Evolutionary conservation across 306 rosid genomes (phyloP).

Genomic region (Datisca glomerata): DNA sequence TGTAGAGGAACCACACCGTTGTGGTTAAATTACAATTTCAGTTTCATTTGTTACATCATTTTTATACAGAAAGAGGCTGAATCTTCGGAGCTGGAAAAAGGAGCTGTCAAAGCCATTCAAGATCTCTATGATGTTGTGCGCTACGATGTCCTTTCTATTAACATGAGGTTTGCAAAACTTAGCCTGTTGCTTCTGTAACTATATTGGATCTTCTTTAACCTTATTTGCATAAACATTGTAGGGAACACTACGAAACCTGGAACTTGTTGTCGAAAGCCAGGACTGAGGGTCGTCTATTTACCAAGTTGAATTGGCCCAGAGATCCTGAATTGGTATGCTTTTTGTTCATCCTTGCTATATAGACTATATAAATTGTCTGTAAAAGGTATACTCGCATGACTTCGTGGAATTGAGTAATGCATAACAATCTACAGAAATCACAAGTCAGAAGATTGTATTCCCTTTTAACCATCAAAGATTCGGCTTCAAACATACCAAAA

Average conservation of each 20-base stretch:
- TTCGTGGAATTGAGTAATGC: slow-evolving; percentile 13
- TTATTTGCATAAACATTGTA: slow-evolving; percentile 17
- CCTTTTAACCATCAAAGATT: slow-evolving; percentile 75
- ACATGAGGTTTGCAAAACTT: slow-evolving; percentile 55
- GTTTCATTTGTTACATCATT: neutral
- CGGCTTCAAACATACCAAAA: slow-evolving; percentile 76
- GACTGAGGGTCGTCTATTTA: slow-evolving; percentile 63
- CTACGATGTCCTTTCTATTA: slow-evolving; percentile 42
- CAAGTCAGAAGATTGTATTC: slow-evolving; percentile 79
- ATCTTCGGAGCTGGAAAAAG: slow-evolving; percentile 47
- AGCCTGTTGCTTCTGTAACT: neutral
- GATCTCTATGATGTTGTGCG: slow-evolving; percentile 86
- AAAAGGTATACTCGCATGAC: neutral
- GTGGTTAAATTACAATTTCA: no score
- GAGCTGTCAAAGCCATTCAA: slow-evolving; percentile 81
- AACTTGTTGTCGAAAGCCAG: slow-evolving; percentile 48
- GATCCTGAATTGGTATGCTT: slow-evolving; percentile 52
- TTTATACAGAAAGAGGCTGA: slow-evolving; percentile 45
- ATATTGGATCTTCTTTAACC: slow-evolving; percentile 1
- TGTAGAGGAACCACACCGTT: no score
- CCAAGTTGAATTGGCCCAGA: slow-evolving; percentile 76
- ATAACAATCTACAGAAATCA: slow-evolving; percentile 34
- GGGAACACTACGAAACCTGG: slow-evolving; percentile 69
- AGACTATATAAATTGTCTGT: no score
- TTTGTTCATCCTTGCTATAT: neutral